phyloP scores from a whole-genome alignment of 176 grass and related monocot species.

The Urochloa ruziziensis region DNA sequence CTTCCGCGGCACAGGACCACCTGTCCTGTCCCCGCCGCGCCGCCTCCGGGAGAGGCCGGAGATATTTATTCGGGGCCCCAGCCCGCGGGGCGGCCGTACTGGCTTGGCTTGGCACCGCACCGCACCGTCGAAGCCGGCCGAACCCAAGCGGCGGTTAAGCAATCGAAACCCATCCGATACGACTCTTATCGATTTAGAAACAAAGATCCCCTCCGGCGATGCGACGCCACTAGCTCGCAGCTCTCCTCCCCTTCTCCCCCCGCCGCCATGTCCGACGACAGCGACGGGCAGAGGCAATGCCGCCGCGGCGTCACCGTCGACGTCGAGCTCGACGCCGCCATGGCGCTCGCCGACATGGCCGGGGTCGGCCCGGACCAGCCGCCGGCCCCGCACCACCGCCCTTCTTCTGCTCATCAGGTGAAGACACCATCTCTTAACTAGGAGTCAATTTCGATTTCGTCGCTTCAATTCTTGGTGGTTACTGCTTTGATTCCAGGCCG shows the following conservation, averaged over 20 bases:
- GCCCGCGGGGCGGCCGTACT: background rate
- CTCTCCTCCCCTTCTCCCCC: background rate
- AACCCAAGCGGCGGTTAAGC: background rate
- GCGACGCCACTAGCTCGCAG: too few relatives aligned
- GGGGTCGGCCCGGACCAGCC: background rate
- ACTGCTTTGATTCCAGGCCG: background rate
- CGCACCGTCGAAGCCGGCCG: too few relatives aligned
- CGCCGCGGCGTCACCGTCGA: slow-evolving; percentile 43
- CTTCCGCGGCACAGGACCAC: slow-evolving; percentile 12
- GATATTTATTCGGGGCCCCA: slow-evolving; percentile 33
- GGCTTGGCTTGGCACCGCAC: too few relatives aligned
- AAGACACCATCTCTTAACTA: too few relatives aligned
- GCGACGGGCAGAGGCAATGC: slow-evolving; percentile 35
- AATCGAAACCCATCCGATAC: too few relatives aligned
- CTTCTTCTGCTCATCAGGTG: background rate
- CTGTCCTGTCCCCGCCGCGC: slow-evolving; percentile 1
- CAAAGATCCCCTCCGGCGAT: too few relatives aligned
- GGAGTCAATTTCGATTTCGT: too few relatives aligned
- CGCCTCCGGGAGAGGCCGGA: background rate
- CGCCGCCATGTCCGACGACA: slow-evolving; percentile 39
- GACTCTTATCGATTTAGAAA: too few relatives aligned
- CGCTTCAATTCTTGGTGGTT: too few relatives aligned
- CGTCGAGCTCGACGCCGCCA: slow-evolving; percentile 79
- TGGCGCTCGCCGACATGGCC: slow-evolving; percentile 62
- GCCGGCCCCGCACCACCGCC: background rate